Evolutionary conservation across 179 eudicot genomes (phyloP).

Genomic region (Beta corolliflora): DNA sequence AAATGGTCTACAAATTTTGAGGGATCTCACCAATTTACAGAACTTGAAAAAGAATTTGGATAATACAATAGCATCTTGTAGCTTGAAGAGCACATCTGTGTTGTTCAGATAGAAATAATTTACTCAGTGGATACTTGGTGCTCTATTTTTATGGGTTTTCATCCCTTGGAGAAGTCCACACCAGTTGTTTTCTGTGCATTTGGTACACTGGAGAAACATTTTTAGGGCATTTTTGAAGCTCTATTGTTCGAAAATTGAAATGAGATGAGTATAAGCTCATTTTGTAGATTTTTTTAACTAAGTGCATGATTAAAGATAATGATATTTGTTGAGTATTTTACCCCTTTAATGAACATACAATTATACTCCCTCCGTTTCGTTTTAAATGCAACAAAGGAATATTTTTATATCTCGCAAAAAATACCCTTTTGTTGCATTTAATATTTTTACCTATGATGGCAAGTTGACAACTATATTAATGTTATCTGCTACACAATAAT

Average conservation of each 20-base stretch:
- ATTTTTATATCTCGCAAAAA: too few species aligned
- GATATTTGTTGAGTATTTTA: too few species aligned
- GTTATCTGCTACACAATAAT: too few species aligned
- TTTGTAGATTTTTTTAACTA: background rate
- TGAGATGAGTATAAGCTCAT: background rate
- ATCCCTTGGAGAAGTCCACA: background rate
- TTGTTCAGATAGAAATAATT: slow-evolving; percentile 12
- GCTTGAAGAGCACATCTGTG: background rate
- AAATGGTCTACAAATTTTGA: slow-evolving; percentile 91
- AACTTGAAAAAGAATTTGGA: slow-evolving; percentile 3
- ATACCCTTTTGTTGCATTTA: too few species aligned
- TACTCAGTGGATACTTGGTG: slow-evolving; percentile 1
- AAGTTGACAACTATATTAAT: too few species aligned
- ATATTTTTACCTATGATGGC: too few species aligned
- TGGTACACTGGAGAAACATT: background rate
- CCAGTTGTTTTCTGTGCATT: background rate
- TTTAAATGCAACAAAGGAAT: too few species aligned
- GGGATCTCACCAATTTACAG: background rate
- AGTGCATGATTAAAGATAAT: too few species aligned
- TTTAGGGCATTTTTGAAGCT: background rate
- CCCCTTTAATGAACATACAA: too few species aligned
- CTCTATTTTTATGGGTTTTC: background rate
- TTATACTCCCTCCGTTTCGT: too few species aligned
- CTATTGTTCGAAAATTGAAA: background rate
- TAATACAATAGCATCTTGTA: slow-evolving; percentile 3